Base-by-base conservation (phyloP, 2,329 filamentous ascomycete genomes). In the Mycocentrospora acerina region DNA sequence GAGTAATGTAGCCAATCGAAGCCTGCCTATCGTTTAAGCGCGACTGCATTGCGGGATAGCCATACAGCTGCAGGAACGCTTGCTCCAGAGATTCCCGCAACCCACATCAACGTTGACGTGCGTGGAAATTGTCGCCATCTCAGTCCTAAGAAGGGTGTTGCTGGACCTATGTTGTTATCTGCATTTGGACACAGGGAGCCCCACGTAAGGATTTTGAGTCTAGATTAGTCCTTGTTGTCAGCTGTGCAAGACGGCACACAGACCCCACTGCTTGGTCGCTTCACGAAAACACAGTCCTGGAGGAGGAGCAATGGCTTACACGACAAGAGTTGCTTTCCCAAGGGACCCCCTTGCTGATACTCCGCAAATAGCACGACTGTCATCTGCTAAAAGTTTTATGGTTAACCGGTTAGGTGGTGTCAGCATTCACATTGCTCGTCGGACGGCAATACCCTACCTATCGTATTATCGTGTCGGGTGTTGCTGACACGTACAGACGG, bases 41-140 rank as follows among this genome's bases (percentile, higher is more conserved):
- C 40, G 46, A 37, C 47, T 54, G 52, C 49, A 53, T 55, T 51
- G 61, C 60, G 60, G 59, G 55, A 61, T 55, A 49, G 51, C 59
- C 59, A 59, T 51, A 55, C 48, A 55, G 57, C 62, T 66, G 62
- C 63, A 67, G 63, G 63, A 66, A 67, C 63, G 42, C 48, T 52
- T 41, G 55, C 46, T 46, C 9, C 46, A 51, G 37, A 47, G 42
- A 43, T 42, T 49, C 50, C 48, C 55, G 46, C 32, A 46, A 49
- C 45, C 55, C 38, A 40, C 38, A 35, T 35, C 40, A 37, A 48
- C 40, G 33, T 46, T 35, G 46, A 48, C 16, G 26, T 51, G 47
- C 42, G 19, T 50, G 33, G 40, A 49, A 48, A 34, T 44, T 24
- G 28, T 15, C 27, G 26, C 39, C 34, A 37, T 47, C 35, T 39